A percentile compares a stretch with the other conserved stretches of the same genome.
Conservation (phyloP, 108 stramenopile genomes). For the Fragilaria radians region DNA sequence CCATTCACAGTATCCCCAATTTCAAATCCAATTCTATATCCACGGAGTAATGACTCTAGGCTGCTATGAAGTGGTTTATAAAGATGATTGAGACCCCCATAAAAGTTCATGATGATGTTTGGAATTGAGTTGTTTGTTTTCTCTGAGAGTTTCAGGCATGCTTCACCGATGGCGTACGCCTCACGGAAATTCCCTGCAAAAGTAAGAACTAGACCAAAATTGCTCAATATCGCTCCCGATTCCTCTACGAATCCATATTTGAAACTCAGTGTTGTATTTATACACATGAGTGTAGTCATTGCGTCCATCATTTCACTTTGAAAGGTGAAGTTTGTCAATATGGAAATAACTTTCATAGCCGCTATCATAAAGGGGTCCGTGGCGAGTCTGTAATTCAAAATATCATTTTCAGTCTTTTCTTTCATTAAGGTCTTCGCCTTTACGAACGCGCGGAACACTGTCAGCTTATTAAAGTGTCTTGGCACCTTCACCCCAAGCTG, state of each 20-base stretch:
- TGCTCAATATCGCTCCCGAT: not conserved
- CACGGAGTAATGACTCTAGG: slow-evolving; percentile 22
- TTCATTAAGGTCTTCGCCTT: not conserved
- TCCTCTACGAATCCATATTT: not conserved
- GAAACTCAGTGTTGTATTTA: not conserved
- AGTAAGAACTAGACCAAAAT: not conserved
- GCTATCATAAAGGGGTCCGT: not conserved
- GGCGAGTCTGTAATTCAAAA: not conserved
- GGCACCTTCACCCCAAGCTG: not conserved
- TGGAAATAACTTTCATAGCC: not conserved
- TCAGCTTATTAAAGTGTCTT: no score
- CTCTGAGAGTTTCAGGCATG: slow-evolving; percentile 5
- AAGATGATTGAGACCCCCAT: slow-evolving; percentile 2
- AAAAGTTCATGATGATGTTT: no score
- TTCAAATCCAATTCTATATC: slow-evolving; percentile 10
- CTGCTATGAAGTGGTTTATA: slow-evolving; percentile 15
- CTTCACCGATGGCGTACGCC: slow-evolving; percentile 14
- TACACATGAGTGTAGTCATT: not conserved
- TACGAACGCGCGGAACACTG: not conserved
- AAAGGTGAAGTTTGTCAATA: not conserved
- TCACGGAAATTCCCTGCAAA: slow-evolving; percentile 7
- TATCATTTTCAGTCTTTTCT: not conserved
- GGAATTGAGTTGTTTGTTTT: no score
- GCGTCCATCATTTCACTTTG: not conserved
- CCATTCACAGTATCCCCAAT: slow-evolving; percentile 16